Evolutionary conservation across 1,284 basidiomycete species (phyloP).

Genomic region (Ustilago xerochloae): DNA sequence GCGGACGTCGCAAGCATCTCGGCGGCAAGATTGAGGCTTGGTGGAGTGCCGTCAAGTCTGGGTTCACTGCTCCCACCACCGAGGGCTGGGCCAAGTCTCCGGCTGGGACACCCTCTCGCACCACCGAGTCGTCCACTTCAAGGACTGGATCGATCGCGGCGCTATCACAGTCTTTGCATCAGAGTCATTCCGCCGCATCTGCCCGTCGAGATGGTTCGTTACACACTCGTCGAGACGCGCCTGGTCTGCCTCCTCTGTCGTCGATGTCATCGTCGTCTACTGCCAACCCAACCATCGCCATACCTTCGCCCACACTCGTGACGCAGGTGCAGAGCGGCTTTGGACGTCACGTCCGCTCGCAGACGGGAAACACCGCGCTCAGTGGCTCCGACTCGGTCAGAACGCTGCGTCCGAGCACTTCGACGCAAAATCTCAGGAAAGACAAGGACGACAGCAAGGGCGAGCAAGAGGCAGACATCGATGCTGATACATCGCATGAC

Average conservation of each 20-base stretch:
- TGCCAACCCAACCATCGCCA: constrained; percentile 15
- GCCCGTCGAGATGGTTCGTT: constrained; percentile 13
- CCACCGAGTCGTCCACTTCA: constrained; percentile 8
- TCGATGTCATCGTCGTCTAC: constrained; percentile 11
- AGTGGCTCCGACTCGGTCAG: constrained; percentile 47
- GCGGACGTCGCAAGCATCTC: constrained; percentile 51
- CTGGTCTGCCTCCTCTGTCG: constrained; percentile 13
- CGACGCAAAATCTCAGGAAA: constrained; percentile 48
- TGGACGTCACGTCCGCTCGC: constrained; percentile 41
- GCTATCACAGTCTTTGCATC: constrained; percentile 36
- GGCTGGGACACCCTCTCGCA: constrained; percentile 14
- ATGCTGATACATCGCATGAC: background rate
- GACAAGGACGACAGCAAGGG: background rate
- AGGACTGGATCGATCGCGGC: constrained; percentile 29
- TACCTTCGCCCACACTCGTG: constrained; percentile 33
- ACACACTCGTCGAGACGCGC: constrained; percentile 23
- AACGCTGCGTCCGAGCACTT: constrained; percentile 53
- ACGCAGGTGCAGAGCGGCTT: constrained; percentile 49
- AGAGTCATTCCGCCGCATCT: constrained; percentile 11
- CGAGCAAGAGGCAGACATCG: no score
- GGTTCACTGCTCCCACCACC: constrained; percentile 43
- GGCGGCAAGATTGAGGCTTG: constrained; percentile 64
- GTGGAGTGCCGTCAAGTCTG: constrained; percentile 66
- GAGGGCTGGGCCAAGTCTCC: constrained; percentile 32
- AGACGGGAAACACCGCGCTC: constrained; percentile 33